Evolutionary conservation across 208 protist species (phyloP).

Genomic region (Acanthamoeba lenticulata): DNA sequence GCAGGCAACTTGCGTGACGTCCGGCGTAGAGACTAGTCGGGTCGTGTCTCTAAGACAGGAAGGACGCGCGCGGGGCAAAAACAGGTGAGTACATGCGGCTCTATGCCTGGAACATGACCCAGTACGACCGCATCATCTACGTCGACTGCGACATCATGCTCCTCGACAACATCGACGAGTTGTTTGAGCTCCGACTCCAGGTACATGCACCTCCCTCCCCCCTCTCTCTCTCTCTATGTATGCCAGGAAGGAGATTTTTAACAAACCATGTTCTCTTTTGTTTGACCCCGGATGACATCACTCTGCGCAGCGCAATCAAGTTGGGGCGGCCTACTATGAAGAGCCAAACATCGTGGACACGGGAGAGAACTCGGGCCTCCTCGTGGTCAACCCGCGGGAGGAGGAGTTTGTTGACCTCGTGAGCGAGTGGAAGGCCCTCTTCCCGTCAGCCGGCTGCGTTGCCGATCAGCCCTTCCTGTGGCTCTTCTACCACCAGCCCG

Average conservation of each 20-base stretch:
- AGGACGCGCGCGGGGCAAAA: too few relatives aligned
- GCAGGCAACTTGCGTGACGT: too few relatives aligned
- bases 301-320: background rate
- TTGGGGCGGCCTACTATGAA: background rate
- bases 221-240: too few relatives aligned
- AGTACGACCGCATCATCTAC: conserved; percentile 20
- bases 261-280: too few relatives aligned
- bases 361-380: background rate
- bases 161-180: conserved; percentile 49
- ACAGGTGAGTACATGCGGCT: conserved; percentile 46
- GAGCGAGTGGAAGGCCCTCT: conserved; percentile 21
- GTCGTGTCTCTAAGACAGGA: too few relatives aligned
- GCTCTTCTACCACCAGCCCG: background rate
- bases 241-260: too few relatives aligned
- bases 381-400: background rate
- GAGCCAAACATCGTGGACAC: background rate
- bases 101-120: conserved; percentile 31
- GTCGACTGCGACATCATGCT: conserved; percentile 56
- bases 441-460: conserved; percentile 7
- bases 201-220: too few relatives aligned
- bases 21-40: too few relatives aligned
- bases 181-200: background rate
- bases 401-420: background rate
- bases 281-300: too few relatives aligned
- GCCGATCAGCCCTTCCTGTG: background rate